These are phyloP conservation scores for Trichoderma koningii DNA, from an alignment of 2,329 filamentous ascomycete species.

Conservation along the genomic window DNA sequence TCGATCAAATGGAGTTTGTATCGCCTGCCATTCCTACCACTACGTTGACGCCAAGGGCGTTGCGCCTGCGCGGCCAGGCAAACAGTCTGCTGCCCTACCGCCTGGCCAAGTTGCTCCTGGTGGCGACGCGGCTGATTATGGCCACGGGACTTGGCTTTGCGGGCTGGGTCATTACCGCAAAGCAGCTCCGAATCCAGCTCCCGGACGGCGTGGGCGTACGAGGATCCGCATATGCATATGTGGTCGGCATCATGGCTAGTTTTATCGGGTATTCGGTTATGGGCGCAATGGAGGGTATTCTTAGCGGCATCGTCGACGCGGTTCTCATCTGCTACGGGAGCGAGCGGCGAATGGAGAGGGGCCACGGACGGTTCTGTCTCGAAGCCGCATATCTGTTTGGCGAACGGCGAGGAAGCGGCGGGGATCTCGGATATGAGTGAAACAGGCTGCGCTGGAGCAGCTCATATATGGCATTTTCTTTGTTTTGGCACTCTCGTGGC, in stretches of 20 bases:
- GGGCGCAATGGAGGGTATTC: constrained; percentile 84
- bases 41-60: constrained; percentile 61
- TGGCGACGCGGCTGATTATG: constrained; percentile 90
- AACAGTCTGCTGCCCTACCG: constrained; percentile 78
- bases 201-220: constrained; percentile 58
- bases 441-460: not conserved
- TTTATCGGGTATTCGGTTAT: constrained; percentile 95
- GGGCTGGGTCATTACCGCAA: constrained; percentile 93
- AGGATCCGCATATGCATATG: constrained; percentile 90
- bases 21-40: constrained; percentile 72
- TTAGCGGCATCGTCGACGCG: constrained; percentile 84
- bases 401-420: constrained; percentile 49
- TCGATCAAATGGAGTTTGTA: constrained; percentile 82
- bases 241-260: constrained; percentile 87
- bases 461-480: constrained; percentile 4
- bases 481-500: not conserved
- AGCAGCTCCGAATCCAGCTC: constrained; percentile 66
- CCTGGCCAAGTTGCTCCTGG: constrained; percentile 85
- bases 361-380: constrained; percentile 78
- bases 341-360: constrained; percentile 70
- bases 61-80: constrained; percentile 47
- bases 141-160: constrained; percentile 86
- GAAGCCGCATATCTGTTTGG: constrained; percentile 90
- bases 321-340: constrained; percentile 93
- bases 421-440: constrained; percentile 35